Base-by-base conservation (phyloP, 2,329 filamentous ascomycete species). In the Xylariaceae sp. region DNA sequence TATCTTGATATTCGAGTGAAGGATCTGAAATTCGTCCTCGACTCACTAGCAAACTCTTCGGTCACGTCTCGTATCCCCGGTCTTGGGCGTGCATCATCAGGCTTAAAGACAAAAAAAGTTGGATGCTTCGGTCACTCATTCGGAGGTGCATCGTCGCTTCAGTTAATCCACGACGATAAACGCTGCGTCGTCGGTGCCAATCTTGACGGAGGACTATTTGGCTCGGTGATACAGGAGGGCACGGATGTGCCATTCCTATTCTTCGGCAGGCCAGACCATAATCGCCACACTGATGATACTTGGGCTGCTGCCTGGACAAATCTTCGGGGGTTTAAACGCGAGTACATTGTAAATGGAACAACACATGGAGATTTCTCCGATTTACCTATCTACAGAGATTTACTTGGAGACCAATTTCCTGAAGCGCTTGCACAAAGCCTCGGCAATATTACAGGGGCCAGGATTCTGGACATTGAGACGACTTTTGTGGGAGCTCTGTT, bases 91-190 rank as follows among this genome's bases (percentile, higher is more conserved):
- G n/a, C 19, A 2, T 36, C 33, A 36, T 24, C 29, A 16, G 16
- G 17, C 4, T 3, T 17, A 23, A 17, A 36, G 12, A 31, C 45
- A 14, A 14, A 62, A 1, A 67, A 64, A 5, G 65, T 75, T 3
- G 67, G 73, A 1, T 69, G 75, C 4, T 74, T 74, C 3, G 78
- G 78, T 0, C 75, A 77, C 44, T 78, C 75, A 0, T 64, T 77
- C 3, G 76, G 76, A 1, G 76, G 75, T 0, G 73, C 76, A 1
- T 69, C 73, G 1, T 66, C 76, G 0, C 74, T 74, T 0, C 65
- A 67, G 1, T 33, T 59, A 2, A 33, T 62, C 16, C 28, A 49
- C 4, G 58, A 53, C 2, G 74, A 78, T 41, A 51, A 53, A 0
- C 61, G 74, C 2, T 68, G 79, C 51, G 53, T 61, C 0, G 76